These are phyloP conservation scores for Fusarium torreyae DNA, from an alignment of 2,329 filamentous ascomycete species.

Conservation along the genomic window DNA sequence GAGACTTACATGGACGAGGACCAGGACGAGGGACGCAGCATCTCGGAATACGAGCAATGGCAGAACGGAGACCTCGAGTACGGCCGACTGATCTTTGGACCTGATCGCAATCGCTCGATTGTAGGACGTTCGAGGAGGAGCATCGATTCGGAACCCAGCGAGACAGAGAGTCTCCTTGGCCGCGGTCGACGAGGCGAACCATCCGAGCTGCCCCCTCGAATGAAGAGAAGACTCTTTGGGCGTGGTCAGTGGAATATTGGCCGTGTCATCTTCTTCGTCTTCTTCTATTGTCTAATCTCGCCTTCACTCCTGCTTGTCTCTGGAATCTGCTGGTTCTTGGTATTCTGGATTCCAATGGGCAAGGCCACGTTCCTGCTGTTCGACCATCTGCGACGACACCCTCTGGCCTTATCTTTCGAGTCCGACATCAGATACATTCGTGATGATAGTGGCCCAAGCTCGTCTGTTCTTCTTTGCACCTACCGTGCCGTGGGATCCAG, in stretches of 20 bases:
- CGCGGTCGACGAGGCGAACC: conserved; percentile 67
- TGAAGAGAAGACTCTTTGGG: conserved; percentile 91
- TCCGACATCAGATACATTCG: conserved; percentile 84
- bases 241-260: conserved; percentile 96
- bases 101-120: conserved; percentile 81
- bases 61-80: conserved; percentile 97
- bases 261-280: conserved; percentile 93
- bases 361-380: conserved; percentile 92
- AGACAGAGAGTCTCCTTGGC: conserved; percentile 91
- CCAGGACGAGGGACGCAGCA: conserved; percentile 94
- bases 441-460: conserved; percentile 78
- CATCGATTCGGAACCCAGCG: conserved; percentile 85
- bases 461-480: conserved; percentile 93
- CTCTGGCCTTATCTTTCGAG: conserved; percentile 93
- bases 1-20: conserved; percentile 96
- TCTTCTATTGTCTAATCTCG: conserved; percentile 94
- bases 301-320: conserved; percentile 90
- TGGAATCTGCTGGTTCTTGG: conserved; percentile 92
- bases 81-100: conserved; percentile 95
- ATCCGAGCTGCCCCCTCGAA: conserved; percentile 54
- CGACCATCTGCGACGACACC: conserved; percentile 92
- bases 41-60: conserved; percentile 99
- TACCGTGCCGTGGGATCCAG: conserved; percentile 94
- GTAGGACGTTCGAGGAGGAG: conserved; percentile 90
- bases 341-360: conserved; percentile 99